Conservation (phyloP, 2,329 filamentous ascomycete species). For the Hirsutella thompsonii region DNA sequence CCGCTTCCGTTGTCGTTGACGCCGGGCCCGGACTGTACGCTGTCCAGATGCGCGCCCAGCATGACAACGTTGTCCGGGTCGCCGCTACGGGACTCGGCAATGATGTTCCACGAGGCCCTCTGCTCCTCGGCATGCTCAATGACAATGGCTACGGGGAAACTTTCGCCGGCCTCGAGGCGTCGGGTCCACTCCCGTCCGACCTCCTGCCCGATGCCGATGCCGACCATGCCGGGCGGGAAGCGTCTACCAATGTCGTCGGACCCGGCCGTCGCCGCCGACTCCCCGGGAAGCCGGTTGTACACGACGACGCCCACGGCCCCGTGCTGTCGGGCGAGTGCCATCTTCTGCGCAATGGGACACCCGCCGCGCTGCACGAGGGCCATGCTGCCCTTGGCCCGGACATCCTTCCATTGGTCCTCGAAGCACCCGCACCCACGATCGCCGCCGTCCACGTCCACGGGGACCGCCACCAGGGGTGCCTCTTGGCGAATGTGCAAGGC, state of each 20-base stretch:
- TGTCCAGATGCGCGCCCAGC: constrained; percentile 26
- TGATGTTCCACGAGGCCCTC: constrained; percentile 23
- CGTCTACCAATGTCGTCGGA: constrained; percentile 6
- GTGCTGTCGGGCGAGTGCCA: constrained; percentile 25
- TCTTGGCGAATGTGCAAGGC: too few relatives aligned
- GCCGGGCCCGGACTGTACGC: constrained; percentile 22
- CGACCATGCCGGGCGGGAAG: constrained; percentile 18
- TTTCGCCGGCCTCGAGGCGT: constrained; percentile 16
- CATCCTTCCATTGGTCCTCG: too few relatives aligned
- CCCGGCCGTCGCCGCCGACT: constrained; percentile 36
- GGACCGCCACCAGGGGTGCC: too few relatives aligned
- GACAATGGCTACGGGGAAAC: constrained; percentile 15
- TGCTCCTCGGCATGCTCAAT: constrained; percentile 20
- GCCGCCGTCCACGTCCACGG: too few relatives aligned
- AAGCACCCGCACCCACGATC: too few relatives aligned
- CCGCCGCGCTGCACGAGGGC: constrained; percentile 30
- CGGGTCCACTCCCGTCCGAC: constrained; percentile 18
- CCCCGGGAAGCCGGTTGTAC: constrained; percentile 44
- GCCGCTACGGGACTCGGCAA: constrained; percentile 26
- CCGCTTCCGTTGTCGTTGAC: constrained; percentile 27
- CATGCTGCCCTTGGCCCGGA: constrained; percentile 26
- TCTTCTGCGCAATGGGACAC: constrained; percentile 28
- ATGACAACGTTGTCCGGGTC: constrained; percentile 25
- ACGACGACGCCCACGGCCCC: constrained; percentile 36
- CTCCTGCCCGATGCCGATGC: constrained; percentile 18